Evolutionary conservation across 2,329 filamentous ascomycete species (phyloP).

Genomic region (Fusarium sp.): DNA sequence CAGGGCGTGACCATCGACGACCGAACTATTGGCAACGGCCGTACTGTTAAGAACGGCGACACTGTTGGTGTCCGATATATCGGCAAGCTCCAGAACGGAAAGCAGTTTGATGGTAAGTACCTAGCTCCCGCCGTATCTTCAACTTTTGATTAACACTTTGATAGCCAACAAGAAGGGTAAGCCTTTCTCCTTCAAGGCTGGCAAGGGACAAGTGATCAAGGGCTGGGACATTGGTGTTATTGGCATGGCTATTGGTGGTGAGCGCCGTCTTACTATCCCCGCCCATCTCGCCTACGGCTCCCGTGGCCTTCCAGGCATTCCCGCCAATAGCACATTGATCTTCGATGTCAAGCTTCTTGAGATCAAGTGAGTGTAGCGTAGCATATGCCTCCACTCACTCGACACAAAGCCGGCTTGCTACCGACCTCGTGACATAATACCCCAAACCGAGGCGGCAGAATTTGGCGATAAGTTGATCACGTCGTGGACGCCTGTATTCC

Average conservation of each 20-base stretch:
- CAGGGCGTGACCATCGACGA: constrained; percentile 94
- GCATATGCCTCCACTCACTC: constrained; percentile 1
- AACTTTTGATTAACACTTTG: constrained; percentile 33
- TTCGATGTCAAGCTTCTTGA: constrained; percentile 91
- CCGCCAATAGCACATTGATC: constrained; percentile 86
- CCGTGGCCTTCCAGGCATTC: constrained; percentile 83
- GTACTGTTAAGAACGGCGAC: constrained; percentile 87
- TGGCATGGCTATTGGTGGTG: constrained; percentile 92
- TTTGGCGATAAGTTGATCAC: constrained; percentile 16
- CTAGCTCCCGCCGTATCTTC: not conserved
- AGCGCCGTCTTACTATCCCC: constrained; percentile 91
- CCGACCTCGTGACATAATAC: constrained; percentile 39
- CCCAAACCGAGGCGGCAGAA: constrained; percentile 22
- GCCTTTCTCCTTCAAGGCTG: constrained; percentile 95
- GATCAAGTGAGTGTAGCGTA: constrained; percentile 70
- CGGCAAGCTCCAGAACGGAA: constrained; percentile 92
- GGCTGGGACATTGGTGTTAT: constrained; percentile 95
- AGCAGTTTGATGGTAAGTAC: constrained; percentile 88
- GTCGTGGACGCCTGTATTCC: constrained; percentile 15
- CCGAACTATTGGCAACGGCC: constrained; percentile 88
- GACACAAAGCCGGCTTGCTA: constrained; percentile 17
- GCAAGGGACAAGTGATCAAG: constrained; percentile 95
- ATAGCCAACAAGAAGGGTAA: constrained; percentile 98
- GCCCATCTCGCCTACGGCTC: constrained; percentile 88
- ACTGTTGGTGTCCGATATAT: constrained; percentile 96